Evolutionary conservation across 1,139 yeast genomes (phyloP).

Genomic region (Kluyveromyces sp.): DNA sequence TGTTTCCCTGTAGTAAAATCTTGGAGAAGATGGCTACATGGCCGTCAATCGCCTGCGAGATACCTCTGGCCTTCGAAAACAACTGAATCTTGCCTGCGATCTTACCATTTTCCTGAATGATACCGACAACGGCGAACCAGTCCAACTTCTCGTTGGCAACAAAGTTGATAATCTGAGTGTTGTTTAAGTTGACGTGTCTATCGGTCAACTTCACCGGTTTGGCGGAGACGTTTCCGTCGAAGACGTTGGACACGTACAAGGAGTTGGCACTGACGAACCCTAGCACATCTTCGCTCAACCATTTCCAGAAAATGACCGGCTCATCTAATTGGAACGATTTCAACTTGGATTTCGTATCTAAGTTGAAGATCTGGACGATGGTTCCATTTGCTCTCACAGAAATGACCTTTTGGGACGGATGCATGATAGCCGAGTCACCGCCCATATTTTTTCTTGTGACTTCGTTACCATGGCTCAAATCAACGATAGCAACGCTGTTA

Average conservation of each 20-base stretch:
- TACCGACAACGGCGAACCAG: slow-evolving; percentile 96
- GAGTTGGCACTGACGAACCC: slow-evolving; percentile 80
- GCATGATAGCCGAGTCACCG: slow-evolving; percentile 97
- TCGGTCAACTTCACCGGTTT: slow-evolving; percentile 77
- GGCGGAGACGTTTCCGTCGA: slow-evolving; percentile 66
- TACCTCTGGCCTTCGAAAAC: slow-evolving; percentile 78
- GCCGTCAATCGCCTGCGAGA: slow-evolving; percentile 96
- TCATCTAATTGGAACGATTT: slow-evolving; percentile 82
- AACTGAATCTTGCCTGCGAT: slow-evolving; percentile 96
- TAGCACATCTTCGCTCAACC: slow-evolving; percentile 68
- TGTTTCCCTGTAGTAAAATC: slow-evolving; percentile 65
- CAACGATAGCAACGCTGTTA: slow-evolving; percentile 87
- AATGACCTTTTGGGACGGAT: slow-evolving; percentile 80
- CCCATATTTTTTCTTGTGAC: slow-evolving; percentile 88
- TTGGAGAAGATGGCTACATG: slow-evolving; percentile 90
- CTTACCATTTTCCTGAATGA: slow-evolving; percentile 89
- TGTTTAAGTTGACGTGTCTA: slow-evolving; percentile 73
- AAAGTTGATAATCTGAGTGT: slow-evolving; percentile 86
- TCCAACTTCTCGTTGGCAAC: slow-evolving; percentile 73
- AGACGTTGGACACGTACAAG: slow-evolving; percentile 74
- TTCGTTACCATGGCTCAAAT: slow-evolving; percentile 65
- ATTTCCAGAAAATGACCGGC: slow-evolving; percentile 92
- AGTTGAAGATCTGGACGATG: slow-evolving; percentile 87
- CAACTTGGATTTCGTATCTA: slow-evolving; percentile 79
- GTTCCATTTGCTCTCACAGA: slow-evolving; percentile 95